These are phyloP conservation scores for Phyllosticta citrichinensis DNA, from an alignment of 2,329 filamentous ascomycete genomes.

Conservation along the genomic window DNA sequence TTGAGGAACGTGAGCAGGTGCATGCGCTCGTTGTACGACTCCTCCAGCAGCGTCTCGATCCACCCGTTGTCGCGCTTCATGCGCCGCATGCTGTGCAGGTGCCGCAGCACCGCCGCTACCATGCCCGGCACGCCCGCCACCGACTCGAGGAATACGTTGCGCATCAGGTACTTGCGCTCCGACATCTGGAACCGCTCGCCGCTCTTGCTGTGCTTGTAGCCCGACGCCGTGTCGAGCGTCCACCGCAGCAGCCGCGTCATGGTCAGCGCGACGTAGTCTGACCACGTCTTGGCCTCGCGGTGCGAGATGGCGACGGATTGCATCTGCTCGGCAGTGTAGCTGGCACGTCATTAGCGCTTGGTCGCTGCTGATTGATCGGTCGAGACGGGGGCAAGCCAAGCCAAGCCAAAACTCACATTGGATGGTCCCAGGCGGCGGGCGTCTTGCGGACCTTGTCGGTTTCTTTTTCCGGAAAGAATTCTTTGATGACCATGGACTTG, in stretches of 20 bases:
- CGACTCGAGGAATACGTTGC: slow-evolving; percentile 88
- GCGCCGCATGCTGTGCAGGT: slow-evolving; percentile 71
- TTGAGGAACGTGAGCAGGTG: slow-evolving; percentile 88
- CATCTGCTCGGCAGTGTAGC: slow-evolving; percentile 76
- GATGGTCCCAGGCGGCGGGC: slow-evolving; percentile 40
- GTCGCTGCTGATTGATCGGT: neutral
- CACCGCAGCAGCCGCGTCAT: slow-evolving; percentile 67
- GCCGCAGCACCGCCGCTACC: slow-evolving; percentile 89
- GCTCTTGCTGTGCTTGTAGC: slow-evolving; percentile 61
- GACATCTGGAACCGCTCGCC: slow-evolving; percentile 59
- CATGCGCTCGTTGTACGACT: slow-evolving; percentile 91
- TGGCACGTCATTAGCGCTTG: slow-evolving; percentile 14
- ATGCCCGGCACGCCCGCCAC: slow-evolving; percentile 94
- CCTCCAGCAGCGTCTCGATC: slow-evolving; percentile 86
- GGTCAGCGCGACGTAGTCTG: slow-evolving; percentile 69
- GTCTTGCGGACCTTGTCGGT: slow-evolving; percentile 36
- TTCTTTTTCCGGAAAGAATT: slow-evolving; percentile 38
- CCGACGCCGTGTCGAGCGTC: slow-evolving; percentile 73
- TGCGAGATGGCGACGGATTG: slow-evolving; percentile 62
- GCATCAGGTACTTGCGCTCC: slow-evolving; percentile 78
- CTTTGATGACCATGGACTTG: slow-evolving; percentile 24
- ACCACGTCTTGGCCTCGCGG: slow-evolving; percentile 58
- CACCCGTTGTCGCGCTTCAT: slow-evolving; percentile 92
- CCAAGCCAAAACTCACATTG: slow-evolving; percentile 30
- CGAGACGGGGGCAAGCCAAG: too few relatives aligned